phyloP scores from a whole-genome alignment of 345 rosid species.

The Garcia nutans region DNA sequence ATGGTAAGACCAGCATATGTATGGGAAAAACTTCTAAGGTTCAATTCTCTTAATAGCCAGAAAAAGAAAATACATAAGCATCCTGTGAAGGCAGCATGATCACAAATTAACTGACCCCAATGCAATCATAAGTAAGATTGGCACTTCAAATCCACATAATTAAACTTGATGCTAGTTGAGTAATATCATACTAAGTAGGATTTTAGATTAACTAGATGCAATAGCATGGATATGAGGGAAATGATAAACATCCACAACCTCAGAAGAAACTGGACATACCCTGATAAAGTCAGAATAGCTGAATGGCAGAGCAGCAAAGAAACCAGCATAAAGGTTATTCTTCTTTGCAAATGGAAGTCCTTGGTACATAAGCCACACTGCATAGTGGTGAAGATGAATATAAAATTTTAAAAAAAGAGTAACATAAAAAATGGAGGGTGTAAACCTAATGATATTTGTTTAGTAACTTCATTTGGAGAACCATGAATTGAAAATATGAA shows the following conservation, averaged over 20 bases:
- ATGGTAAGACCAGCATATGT: too few species aligned
- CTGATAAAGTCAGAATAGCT: conserved; percentile 49
- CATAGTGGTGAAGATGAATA: conserved; percentile 18
- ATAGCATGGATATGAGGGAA: neutral
- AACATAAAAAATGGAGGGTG: neutral
- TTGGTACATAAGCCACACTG: conserved; percentile 76
- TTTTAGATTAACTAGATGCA: neutral
- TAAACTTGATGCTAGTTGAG: neutral
- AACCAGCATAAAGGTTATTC: conserved; percentile 49
- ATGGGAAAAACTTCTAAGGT: too few species aligned
- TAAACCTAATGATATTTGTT: neutral
- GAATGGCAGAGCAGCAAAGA: conserved; percentile 59
- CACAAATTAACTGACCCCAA: neutral
- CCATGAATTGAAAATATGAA: neutral
- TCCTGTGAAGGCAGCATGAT: neutral
- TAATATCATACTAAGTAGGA: neutral
- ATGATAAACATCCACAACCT: neutral
- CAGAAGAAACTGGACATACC: conserved; percentile 42
- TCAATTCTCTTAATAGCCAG: too few species aligned
- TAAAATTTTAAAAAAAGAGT: conserved; percentile 7
- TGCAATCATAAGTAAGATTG: neutral
- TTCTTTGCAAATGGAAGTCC: conserved; percentile 69
- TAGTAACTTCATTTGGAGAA: neutral
- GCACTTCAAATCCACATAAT: neutral
- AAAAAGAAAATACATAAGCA: neutral